Evolutionary conservation across 108 stramenopile species (phyloP).

Genomic region (Skeletonema costatum): DNA sequence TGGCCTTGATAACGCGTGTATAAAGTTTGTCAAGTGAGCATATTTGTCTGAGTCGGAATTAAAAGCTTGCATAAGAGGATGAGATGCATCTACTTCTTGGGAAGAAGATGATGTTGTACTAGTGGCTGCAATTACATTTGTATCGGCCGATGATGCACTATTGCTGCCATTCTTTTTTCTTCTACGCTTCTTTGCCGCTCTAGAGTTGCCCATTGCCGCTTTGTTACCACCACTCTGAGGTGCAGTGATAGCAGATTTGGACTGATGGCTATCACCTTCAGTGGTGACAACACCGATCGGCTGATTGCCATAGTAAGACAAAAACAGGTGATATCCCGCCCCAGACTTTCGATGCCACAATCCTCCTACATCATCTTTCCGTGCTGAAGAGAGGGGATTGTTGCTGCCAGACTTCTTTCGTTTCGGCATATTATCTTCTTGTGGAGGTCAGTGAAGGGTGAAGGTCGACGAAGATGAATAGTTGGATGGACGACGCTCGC

Average conservation of each 20-base stretch:
- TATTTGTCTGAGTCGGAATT: constrained; percentile 6
- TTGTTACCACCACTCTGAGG: neutral
- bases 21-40: constrained; percentile 26
- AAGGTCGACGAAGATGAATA: too few relatives aligned
- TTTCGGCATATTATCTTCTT: constrained; percentile 9
- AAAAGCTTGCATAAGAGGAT: constrained; percentile 48
- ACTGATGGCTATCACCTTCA: neutral
- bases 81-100: constrained; percentile 3
- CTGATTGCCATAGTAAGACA: constrained; percentile 67
- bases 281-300: constrained; percentile 51
- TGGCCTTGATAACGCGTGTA: constrained; percentile 29
- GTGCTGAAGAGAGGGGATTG: constrained; percentile 34
- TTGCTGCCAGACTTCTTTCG: neutral
- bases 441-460: too few relatives aligned
- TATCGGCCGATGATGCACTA: neutral
- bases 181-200: constrained; percentile 61
- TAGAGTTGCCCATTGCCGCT: constrained; percentile 48
- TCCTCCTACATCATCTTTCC: constrained; percentile 28
- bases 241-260: neutral
- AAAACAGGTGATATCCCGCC: constrained; percentile 63
- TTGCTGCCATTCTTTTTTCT: constrained; percentile 50
- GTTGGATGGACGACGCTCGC: too few relatives aligned
- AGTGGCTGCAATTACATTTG: neutral
- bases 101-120: neutral
- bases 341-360: constrained; percentile 76